phyloP scores from a whole-genome alignment of 1,284 basidiomycete species.

The Stereum hirsutum region DNA sequence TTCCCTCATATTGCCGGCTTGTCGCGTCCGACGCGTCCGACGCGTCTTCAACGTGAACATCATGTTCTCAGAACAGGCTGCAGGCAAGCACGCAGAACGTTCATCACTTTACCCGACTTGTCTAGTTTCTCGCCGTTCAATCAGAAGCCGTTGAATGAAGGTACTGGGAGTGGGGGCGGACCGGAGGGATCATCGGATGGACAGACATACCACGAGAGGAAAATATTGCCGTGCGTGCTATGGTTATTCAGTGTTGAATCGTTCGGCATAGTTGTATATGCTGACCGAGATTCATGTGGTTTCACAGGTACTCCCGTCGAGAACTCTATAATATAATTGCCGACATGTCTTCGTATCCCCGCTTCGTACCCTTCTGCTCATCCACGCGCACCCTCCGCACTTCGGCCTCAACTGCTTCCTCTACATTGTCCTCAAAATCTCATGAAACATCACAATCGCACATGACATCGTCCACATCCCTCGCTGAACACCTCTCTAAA shows the following conservation, averaged over 20 bases:
- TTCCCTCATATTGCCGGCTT: too few relatives aligned
- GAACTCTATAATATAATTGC: conserved; percentile 85
- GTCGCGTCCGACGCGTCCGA: too few relatives aligned
- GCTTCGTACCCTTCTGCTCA: conserved; percentile 88
- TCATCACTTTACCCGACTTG: conserved; percentile 31
- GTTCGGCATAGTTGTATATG: background rate
- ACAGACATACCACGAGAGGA: conserved; percentile 50
- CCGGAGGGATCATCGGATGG: conserved; percentile 14
- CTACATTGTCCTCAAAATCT: conserved; percentile 5
- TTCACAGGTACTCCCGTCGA: conserved; percentile 53
- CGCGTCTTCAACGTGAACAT: too few relatives aligned
- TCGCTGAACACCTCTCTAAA: background rate
- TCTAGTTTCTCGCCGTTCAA: conserved; percentile 29
- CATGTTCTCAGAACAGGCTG: conserved; percentile 2
- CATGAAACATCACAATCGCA: background rate
- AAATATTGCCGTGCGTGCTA: conserved; percentile 70
- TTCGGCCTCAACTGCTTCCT: conserved; percentile 13
- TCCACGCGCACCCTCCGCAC: conserved; percentile 56
- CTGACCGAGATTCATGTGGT: background rate
- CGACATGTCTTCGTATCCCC: conserved; percentile 79
- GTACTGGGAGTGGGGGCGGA: conserved; percentile 21
- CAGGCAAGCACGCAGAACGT: conserved; percentile 17
- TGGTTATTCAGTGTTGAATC: too few relatives aligned
- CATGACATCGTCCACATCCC: background rate
- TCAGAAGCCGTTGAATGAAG: too few relatives aligned